Conservation (phyloP, 1,284 basidiomycete genomes). For the Rhodotorula sp. region DNA sequence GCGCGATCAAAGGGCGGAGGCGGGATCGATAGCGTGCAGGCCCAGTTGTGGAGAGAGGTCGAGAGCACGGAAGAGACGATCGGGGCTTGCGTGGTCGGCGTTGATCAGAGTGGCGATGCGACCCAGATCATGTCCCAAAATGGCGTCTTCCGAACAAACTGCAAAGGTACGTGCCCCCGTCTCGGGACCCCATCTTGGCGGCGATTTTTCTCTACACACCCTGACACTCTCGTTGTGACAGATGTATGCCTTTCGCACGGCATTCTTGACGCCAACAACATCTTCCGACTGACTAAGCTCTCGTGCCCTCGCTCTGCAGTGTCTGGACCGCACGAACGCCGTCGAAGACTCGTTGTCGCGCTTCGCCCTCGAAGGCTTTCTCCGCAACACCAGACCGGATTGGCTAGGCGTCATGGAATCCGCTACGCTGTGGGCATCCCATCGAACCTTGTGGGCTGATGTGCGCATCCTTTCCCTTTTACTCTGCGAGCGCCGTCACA, state of each 20-base stretch:
- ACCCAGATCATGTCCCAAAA: conserved; percentile 76
- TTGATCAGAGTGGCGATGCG: conserved; percentile 57
- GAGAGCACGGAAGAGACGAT: conserved; percentile 71
- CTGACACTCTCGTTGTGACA: background rate
- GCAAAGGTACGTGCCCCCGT: conserved; percentile 65
- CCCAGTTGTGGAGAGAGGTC: conserved; percentile 65
- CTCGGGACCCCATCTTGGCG: background rate
- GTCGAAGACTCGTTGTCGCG: conserved; percentile 85
- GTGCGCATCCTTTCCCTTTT: conserved; percentile 30
- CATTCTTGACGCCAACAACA: background rate
- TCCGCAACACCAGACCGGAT: conserved; percentile 39
- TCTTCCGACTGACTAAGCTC: background rate
- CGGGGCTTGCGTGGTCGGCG: conserved; percentile 66
- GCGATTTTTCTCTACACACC: background rate
- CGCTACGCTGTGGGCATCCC: conserved; percentile 69
- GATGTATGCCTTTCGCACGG: background rate
- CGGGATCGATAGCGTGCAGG: conserved; percentile 81
- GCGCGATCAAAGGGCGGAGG: conserved; percentile 65
- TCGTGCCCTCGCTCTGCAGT: conserved; percentile 45
- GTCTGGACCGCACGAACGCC: conserved; percentile 96
- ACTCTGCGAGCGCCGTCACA: background rate
- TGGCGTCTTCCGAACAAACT: conserved; percentile 92
- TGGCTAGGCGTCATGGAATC: conserved; percentile 50
- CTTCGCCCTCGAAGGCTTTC: conserved; percentile 61
- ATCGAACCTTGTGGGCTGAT: conserved; percentile 94